Percentiles rank a stretch among this genome's conserved stretches.
These are phyloP conservation scores for Kluyveromyces siamensis DNA, from an alignment of 805 yeast genomes.

Conservation along the genomic window DNA sequence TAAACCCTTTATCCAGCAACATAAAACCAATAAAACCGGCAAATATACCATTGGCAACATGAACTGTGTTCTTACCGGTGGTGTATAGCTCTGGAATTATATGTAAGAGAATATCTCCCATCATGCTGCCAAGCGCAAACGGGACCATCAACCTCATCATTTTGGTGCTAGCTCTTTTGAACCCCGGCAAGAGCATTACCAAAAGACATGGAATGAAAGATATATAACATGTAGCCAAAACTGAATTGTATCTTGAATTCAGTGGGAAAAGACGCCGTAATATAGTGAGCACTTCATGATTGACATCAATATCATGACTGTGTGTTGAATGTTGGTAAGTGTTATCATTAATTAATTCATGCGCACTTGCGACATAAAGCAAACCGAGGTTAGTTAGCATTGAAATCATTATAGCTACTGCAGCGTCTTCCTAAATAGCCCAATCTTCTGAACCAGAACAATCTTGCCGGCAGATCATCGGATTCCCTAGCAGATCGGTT, in stretches of 20 bases:
- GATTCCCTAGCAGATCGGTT: too few species aligned
- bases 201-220: constrained; percentile 57
- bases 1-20: constrained; percentile 49
- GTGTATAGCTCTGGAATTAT: constrained; percentile 59
- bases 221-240: constrained; percentile 54
- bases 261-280: constrained; percentile 12
- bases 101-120: constrained; percentile 70
- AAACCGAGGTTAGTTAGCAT: background rate
- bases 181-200: constrained; percentile 46
- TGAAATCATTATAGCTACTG: background rate
- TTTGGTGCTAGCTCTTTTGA: constrained; percentile 6
- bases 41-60: constrained; percentile 46
- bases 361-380: background rate
- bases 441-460: too few species aligned
- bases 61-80: constrained; percentile 37
- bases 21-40: constrained; percentile 54
- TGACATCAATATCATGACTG: background rate
- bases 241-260: constrained; percentile 48
- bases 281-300: background rate
- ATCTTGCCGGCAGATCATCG: too few species aligned
- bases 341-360: background rate
- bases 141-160: constrained; percentile 46
- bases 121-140: constrained; percentile 67
- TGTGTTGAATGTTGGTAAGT: background rate
- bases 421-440: too few species aligned